Evolutionary conservation across 2,329 filamentous ascomycete genomes (phyloP).

Genomic region (Karstenula rhodostoma): DNA sequence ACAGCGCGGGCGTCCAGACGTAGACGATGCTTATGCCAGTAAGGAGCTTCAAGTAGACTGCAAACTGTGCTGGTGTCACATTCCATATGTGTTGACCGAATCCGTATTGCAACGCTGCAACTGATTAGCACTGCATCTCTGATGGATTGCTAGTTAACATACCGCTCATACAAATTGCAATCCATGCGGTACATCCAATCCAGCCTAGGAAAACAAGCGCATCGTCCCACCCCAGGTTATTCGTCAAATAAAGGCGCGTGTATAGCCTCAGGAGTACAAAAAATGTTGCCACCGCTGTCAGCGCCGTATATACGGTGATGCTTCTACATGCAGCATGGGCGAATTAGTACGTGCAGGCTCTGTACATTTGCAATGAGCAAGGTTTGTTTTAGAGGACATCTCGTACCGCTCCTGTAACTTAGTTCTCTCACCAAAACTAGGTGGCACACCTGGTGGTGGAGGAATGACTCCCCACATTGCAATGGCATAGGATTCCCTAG

Average conservation of each 20-base stretch:
- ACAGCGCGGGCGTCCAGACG: conserved; percentile 32
- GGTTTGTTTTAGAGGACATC: conserved; percentile 12
- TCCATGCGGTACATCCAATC: conserved; percentile 28
- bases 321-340: background rate
- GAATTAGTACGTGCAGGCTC: background rate
- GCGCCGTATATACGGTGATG: background rate
- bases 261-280: conserved; percentile 26
- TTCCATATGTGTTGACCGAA: conserved; percentile 32
- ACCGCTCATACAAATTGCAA: conserved; percentile 23
- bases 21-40: conserved; percentile 28
- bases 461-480: conserved; percentile 20
- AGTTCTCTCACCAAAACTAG: conserved; percentile 21
- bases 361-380: background rate
- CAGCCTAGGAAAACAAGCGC: conserved; percentile 23
- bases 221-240: conserved; percentile 25
- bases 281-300: conserved; percentile 24
- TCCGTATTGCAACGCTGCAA: conserved; percentile 28
- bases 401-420: conserved; percentile 20
- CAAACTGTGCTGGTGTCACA: conserved; percentile 20
- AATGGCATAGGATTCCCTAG: background rate
- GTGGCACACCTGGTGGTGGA: conserved; percentile 16
- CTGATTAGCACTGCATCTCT: background rate
- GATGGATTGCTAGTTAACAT: background rate
- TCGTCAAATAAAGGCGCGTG: conserved; percentile 25
- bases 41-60: conserved; percentile 22